phyloP scores from a whole-genome alignment of 2,329 filamentous ascomycete genomes.

The Monosporascus sp. region DNA sequence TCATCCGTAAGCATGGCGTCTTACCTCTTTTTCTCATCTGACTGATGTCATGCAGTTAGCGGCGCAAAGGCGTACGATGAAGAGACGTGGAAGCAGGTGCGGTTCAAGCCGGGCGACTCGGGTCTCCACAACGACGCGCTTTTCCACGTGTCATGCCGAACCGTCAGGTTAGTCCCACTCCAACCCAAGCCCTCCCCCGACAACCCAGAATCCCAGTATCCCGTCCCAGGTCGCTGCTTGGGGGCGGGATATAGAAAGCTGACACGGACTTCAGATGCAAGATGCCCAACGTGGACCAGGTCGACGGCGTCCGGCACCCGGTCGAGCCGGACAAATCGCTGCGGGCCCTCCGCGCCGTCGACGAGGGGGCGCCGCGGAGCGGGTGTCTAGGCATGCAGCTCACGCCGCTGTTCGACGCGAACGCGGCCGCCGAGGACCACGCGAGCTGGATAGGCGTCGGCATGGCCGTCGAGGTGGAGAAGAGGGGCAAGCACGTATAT shows the following conservation, averaged over 20 bases:
- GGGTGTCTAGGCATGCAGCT: conserved; percentile 64
- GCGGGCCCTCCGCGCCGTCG: conserved; percentile 52
- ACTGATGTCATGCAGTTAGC: conserved; percentile 39
- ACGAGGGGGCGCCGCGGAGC: conserved; percentile 49
- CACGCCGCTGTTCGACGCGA: conserved; percentile 45
- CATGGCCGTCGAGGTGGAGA: conserved; percentile 46
- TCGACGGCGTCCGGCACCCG: conserved; percentile 49
- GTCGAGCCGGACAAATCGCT: conserved; percentile 54
- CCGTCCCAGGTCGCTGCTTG: no score
- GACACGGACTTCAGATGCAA: conserved; percentile 45
- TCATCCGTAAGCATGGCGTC: conserved; percentile 47
- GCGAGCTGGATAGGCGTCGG: conserved; percentile 48
- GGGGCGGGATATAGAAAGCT: no score
- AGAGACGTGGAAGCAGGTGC: conserved; percentile 61
- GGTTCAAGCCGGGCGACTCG: conserved; percentile 41
- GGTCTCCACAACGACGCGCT: conserved; percentile 38
- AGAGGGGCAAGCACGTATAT: conserved; percentile 41
- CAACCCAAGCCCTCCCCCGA: not conserved
- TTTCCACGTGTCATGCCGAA: conserved; percentile 58
- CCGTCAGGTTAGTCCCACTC: conserved; percentile 45
- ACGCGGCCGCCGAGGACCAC: conserved; percentile 16
- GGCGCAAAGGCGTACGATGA: conserved; percentile 62
- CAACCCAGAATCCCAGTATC: no score
- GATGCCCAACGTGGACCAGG: conserved; percentile 63
- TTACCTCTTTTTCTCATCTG: not conserved